Percentiles rank a stretch among this genome's conserved stretches.
phyloP scores from a whole-genome alignment of 257 asterid genomes.

The Solanum pennellii region DNA sequence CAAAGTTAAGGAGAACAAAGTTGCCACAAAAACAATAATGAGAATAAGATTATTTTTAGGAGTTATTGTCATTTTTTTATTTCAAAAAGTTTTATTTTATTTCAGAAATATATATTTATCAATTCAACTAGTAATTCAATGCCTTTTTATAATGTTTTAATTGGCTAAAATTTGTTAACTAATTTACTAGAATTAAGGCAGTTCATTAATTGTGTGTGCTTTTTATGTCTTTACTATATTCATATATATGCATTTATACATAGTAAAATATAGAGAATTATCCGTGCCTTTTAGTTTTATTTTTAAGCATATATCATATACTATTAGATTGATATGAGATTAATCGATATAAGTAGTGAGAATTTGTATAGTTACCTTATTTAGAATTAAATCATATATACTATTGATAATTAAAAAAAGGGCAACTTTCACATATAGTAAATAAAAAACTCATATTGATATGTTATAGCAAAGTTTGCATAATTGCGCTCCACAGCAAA shows the following conservation, averaged over 20 bases:
- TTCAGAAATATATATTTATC: neutral
- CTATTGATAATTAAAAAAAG: neutral
- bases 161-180: neutral
- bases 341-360: neutral
- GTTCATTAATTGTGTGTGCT: neutral
- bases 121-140: too few relatives aligned
- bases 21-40: neutral
- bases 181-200: neutral
- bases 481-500: too few relatives aligned
- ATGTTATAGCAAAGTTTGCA: too few relatives aligned
- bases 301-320: too few relatives aligned
- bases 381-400: too few relatives aligned
- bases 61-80: neutral
- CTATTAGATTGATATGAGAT: too few relatives aligned
- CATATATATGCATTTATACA: neutral
- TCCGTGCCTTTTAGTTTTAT: too few relatives aligned
- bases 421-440: too few relatives aligned
- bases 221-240: neutral
- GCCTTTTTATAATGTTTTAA: neutral
- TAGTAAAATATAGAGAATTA: neutral
- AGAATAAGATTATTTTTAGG: neutral
- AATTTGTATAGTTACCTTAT: too few relatives aligned
- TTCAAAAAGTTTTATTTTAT: neutral
- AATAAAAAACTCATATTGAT: too few relatives aligned
- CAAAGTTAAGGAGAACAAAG: conserved; percentile 11